Base-by-base conservation (phyloP, 805 yeast species). In the Spathaspora gorwiae region DNA sequence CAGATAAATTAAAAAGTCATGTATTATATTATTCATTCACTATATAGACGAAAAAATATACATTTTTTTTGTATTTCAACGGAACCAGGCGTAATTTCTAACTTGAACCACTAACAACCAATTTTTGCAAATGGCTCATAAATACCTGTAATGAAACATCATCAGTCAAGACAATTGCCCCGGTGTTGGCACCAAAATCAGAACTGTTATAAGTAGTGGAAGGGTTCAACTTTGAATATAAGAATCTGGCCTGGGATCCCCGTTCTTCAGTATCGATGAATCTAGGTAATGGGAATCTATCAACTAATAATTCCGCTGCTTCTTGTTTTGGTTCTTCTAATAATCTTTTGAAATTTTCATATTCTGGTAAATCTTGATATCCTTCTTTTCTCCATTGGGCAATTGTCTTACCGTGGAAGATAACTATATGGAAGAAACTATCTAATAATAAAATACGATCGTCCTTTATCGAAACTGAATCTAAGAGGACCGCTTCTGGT, bases 191-290 rank as follows among this genome's bases (percentile, higher is more conserved):
- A 32, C 70, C 68, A 50, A 72, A 72, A 42, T 79, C 81, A 40
- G 75, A 68, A 52, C 80, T 78, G 62, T 84, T 81, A 62, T 86
- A 85, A 35, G 90, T 84, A 52, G 87, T 89, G 39, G 96, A 85
- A 35, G 99, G 99, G 66, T 95, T 94, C 65, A 94, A 80, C 69
- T 90, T 94, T 27, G 97, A 88, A 66, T 89, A 82, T 66, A 94
- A 76, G 76, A 94, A 94, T 70, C 99, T 83, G 2, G 98, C 97
- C 70, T 94, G 99, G 12, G 97, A 90, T 45, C 97, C 97, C 57
- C 99, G 98, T 57, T 92, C 97, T 63, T 92, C 97, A 48, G 97
- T 89, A 57, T 92, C 96, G 55, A 94, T 90, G 61, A 92, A 94
- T 68, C 99, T 81, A 40, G 99, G 99, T 60, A 94, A 76, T 56